A percentile compares a stretch with the other conserved stretches of the same genome.
These are phyloP conservation scores for Trichothecium roseum DNA, from an alignment of 2,329 filamentous ascomycete genomes.

Conservation along the genomic window DNA sequence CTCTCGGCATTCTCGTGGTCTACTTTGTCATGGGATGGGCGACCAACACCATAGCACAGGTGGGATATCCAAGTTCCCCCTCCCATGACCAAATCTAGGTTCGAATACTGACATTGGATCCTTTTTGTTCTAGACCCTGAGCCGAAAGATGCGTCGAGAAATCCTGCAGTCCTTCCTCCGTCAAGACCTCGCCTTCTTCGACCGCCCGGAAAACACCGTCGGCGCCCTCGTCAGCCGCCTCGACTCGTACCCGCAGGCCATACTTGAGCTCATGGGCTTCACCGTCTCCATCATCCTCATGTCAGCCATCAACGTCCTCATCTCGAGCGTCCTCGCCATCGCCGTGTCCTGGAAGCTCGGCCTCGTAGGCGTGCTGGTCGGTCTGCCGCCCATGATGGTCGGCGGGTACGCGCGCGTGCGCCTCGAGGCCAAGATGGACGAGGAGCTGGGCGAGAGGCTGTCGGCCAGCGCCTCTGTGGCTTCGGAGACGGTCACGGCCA, in stretches of 20 bases:
- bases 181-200: slow-evolving; percentile 31
- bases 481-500: slow-evolving; percentile 28
- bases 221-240: slow-evolving; percentile 25
- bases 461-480: slow-evolving; percentile 29
- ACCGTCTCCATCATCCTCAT: slow-evolving; percentile 29
- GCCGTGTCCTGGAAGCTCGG: slow-evolving; percentile 36
- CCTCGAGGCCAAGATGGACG: slow-evolving; percentile 28
- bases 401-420: slow-evolving; percentile 27
- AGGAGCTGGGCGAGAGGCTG: slow-evolving; percentile 20
- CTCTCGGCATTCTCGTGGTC: slow-evolving; percentile 10
- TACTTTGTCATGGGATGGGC: slow-evolving; percentile 11
- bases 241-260: slow-evolving; percentile 24
- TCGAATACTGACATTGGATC: background rate
- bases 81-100: background rate
- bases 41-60: slow-evolving; percentile 11
- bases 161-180: slow-evolving; percentile 21
- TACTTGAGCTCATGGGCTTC: slow-evolving; percentile 30
- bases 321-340: slow-evolving; percentile 30
- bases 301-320: slow-evolving; percentile 22
- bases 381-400: slow-evolving; percentile 24
- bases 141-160: slow-evolving; percentile 11
- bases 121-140: slow-evolving; percentile 7
- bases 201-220: slow-evolving; percentile 27
- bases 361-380: slow-evolving; percentile 34
- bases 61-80: slow-evolving; percentile 1